Evolutionary conservation across 352 stramenopile genomes (phyloP), one percentile per base, ranked within the genome.

Genomic region (Globisporangium nodosum): DNA sequence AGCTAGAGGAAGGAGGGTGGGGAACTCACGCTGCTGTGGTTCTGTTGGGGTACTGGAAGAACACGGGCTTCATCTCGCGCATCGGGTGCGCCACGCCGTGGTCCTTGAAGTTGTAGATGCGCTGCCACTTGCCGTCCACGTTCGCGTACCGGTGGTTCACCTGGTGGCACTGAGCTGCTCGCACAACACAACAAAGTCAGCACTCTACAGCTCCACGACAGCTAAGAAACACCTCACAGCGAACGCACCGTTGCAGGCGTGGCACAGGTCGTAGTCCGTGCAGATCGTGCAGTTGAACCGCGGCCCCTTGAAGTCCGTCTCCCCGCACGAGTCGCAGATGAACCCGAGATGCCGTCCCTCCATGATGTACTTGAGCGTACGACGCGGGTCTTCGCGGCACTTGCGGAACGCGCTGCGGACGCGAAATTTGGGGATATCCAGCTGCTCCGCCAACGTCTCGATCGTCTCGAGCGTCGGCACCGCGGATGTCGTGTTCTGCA

Each of bases 321-420:
- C 73, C 13, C 80, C 84, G 46, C 81, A 93, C 43, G 73, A 87
- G 54, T 93, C 84, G 55, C 84, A 93, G 45, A 91, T 91, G 51
- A 93, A 93, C 0, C 84, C 84, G 12, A 93, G 60, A 51, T 93
- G 84, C 6, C 81, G 72, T 0, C 79, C 84, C 54, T 90, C 81
- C 84, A 93, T 92, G 52, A 93, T 90, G 58, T 90, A 93, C 49
- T 69, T 60, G 49, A 93, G 64, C 16, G 84, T 92, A 4, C 66
- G 68, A 15, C 75, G 65, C 1, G 73, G 74, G 56, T 93, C 76
- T 51, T 93, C 76, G 35, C 74, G 70, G 58, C 84, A 93, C 64
- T 92, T 93, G 52, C 76, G 76, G 58, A 90, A 90, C 42, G 80
- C 84, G 60, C 81, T 93, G 27, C 81, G 79, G 37, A 93, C 74